Conservation (phyloP, 1,284 basidiomycete genomes). For the Ganoderma sp. region DNA sequence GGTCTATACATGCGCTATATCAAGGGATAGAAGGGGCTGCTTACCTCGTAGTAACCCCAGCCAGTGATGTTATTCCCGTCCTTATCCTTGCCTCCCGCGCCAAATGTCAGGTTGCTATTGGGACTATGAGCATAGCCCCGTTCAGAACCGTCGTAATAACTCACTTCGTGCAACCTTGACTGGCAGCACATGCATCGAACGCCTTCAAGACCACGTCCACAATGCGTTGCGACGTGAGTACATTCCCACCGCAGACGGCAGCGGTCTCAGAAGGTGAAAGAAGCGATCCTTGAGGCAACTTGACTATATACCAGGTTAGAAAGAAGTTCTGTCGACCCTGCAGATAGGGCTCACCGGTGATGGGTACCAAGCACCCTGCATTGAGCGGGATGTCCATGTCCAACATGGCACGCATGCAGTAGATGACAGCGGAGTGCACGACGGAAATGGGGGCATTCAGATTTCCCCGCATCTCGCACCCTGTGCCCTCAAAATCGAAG, state of each 20-base stretch:
- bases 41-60: conserved; percentile 94
- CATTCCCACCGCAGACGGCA: conserved; percentile 94
- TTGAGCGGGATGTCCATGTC: conserved; percentile 93
- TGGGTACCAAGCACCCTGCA: conserved; percentile 86
- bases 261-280: conserved; percentile 85
- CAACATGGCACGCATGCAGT: conserved; percentile 93
- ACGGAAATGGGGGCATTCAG: conserved; percentile 90
- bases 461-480: conserved; percentile 89
- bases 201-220: conserved; percentile 95
- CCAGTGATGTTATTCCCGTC: conserved; percentile 79
- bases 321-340: conserved; percentile 9
- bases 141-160: conserved; percentile 32
- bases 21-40: conserved; percentile 12
- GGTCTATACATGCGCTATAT: not conserved
- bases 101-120: conserved; percentile 87
- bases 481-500: conserved; percentile 92
- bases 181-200: conserved; percentile 91
- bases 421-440: conserved; percentile 92
- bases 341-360: conserved; percentile 59
- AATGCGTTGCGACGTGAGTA: conserved; percentile 90
- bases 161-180: conserved; percentile 92
- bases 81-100: conserved; percentile 84
- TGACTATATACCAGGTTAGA: conserved; percentile 52
- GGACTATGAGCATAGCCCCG: conserved; percentile 12
- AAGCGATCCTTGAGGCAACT: conserved; percentile 81